Conservation (phyloP, 257 asterid genomes). For the Cruciata laevipes region DNA sequence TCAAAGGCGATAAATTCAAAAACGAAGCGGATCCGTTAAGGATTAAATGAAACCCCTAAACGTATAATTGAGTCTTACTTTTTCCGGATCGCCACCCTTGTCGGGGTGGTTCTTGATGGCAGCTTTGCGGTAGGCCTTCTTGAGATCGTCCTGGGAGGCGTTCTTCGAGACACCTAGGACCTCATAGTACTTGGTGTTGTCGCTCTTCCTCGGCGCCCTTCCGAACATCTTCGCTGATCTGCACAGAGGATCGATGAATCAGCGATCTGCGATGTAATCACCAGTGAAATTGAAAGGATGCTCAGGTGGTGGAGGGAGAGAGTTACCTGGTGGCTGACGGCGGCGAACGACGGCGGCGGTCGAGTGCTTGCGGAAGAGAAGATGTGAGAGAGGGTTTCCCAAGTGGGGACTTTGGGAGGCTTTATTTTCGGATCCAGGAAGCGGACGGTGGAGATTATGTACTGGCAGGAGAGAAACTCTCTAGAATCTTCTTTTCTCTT, state of each 20-base stretch:
- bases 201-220: slow-evolving; percentile 69
- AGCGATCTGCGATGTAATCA: background rate
- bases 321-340: slow-evolving; percentile 1
- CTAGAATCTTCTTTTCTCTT: slow-evolving; percentile 15
- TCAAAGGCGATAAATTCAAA: background rate
- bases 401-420: slow-evolving; percentile 14
- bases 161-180: slow-evolving; percentile 57
- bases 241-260: background rate
- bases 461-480: slow-evolving; percentile 2
- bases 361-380: slow-evolving; percentile 7
- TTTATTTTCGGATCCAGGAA: slow-evolving; percentile 14
- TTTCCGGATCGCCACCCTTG: slow-evolving; percentile 87
- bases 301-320: background rate
- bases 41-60: background rate
- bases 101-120: slow-evolving; percentile 86
- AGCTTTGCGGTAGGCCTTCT: slow-evolving; percentile 74
- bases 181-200: slow-evolving; percentile 77
- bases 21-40: background rate
- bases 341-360: background rate
- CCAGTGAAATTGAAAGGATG: background rate
- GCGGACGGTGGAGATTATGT: slow-evolving; percentile 38
- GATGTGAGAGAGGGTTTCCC: slow-evolving; percentile 10
- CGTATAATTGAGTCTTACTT: slow-evolving; percentile 26
- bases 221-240: slow-evolving; percentile 51
- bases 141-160: slow-evolving; percentile 65